Conservation (phyloP, 768 basidiomycete species). For the Podaxis carcinomalis region DNA sequence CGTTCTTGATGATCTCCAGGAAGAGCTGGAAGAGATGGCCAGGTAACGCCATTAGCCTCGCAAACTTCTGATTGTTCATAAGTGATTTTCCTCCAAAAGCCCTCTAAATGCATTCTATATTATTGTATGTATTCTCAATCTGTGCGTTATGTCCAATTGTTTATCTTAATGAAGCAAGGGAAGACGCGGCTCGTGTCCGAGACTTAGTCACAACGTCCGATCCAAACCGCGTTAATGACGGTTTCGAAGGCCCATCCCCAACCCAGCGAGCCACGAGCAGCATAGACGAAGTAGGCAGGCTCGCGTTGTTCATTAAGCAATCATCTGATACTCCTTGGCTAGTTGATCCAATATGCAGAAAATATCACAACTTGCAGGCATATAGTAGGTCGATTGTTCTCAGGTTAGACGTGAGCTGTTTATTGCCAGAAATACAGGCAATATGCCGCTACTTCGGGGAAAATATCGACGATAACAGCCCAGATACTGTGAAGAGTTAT, state of each 20-base stretch:
- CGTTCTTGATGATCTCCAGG: conserved; percentile 35
- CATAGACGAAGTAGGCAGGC: conserved; percentile 47
- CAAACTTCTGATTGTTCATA: not conserved
- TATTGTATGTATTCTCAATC: conserved; percentile 53
- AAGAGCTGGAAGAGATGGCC: conserved; percentile 75
- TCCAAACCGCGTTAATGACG: conserved; percentile 41
- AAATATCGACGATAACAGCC: conserved; percentile 44
- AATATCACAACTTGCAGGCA: conserved; percentile 60
- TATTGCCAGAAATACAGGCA: conserved; percentile 32
- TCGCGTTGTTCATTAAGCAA: not conserved
- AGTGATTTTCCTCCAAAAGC: conserved; percentile 34
- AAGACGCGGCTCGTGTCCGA: conserved; percentile 59
- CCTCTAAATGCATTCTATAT: conserved; percentile 77
- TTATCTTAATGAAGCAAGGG: conserved; percentile 30
- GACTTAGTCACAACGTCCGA: conserved; percentile 46
- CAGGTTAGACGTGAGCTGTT: not conserved
- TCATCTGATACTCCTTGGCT: not conserved
- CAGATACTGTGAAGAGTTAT: conserved; percentile 40
- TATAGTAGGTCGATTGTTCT: conserved; percentile 42
- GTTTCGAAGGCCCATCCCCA: conserved; percentile 49
- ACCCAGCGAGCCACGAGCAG: conserved; percentile 69
- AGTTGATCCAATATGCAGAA: conserved; percentile 53
- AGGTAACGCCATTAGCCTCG: conserved; percentile 30
- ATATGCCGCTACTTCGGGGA: conserved; percentile 86
- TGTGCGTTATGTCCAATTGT: not conserved